Conservation (phyloP, 352 stramenopile species). For the Globisporangium yorkense region DNA sequence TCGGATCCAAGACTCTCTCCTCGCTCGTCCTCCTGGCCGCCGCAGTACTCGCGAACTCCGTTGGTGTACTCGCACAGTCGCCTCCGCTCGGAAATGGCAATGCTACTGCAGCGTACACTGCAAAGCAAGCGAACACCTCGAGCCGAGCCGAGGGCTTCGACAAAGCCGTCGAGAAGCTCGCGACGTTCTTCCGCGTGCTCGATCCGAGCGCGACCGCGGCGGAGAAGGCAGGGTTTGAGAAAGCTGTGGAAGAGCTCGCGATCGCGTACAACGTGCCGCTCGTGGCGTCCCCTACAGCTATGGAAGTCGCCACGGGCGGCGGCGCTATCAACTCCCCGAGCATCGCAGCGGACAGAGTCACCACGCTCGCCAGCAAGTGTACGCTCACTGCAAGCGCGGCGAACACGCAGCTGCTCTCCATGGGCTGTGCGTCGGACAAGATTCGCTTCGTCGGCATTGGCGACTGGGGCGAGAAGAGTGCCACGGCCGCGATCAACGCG, state of each 20-base stretch:
- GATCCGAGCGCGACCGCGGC: constrained; percentile 5
- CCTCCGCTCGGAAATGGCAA: background rate
- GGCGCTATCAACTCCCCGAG: constrained; percentile 5
- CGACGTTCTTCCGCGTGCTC: constrained; percentile 9
- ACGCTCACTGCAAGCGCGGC: constrained; percentile 17
- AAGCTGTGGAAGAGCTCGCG: constrained; percentile 19
- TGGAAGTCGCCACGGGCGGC: constrained; percentile 17
- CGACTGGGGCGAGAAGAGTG: constrained; percentile 31
- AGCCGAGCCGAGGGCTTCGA: constrained; percentile 9
- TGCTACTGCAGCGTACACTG: background rate
- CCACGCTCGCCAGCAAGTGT: constrained; percentile 15
- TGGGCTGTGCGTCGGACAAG: constrained; percentile 15
- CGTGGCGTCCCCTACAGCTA: constrained; percentile 14
- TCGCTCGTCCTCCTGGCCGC: background rate
- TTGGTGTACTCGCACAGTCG: background rate
- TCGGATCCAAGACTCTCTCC: constrained; percentile 2
- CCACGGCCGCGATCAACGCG: constrained; percentile 19
- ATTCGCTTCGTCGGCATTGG: constrained; percentile 30
- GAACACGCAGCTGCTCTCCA: constrained; percentile 8
- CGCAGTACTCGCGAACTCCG: background rate
- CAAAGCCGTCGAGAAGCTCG: constrained; percentile 11
- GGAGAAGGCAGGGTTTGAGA: constrained; percentile 15
- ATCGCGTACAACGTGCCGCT: constrained; percentile 24
- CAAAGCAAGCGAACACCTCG: background rate
- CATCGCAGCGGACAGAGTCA: constrained; percentile 1